These are phyloP conservation scores for Phlyctochytrium planicorne DNA, from an alignment of 192 early-diverging fungal genomes.

Conservation along the genomic window DNA sequence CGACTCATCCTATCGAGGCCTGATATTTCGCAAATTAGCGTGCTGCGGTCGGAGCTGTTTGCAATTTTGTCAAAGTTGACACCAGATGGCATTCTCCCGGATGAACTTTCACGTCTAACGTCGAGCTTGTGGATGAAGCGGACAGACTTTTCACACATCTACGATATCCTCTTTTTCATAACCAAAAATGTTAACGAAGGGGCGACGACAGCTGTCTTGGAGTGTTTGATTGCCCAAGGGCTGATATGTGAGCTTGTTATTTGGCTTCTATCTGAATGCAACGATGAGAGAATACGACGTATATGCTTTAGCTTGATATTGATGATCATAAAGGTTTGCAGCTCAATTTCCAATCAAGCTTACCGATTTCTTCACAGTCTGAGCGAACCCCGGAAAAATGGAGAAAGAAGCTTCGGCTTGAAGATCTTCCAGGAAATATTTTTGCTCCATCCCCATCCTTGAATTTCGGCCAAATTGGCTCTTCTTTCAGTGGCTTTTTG, in stretches of 20 bases:
- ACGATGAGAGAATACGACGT: constrained; percentile 7
- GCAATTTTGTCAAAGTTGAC: constrained; percentile 1
- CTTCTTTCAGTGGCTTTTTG: constrained; percentile 5
- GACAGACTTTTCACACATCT: constrained; percentile 14
- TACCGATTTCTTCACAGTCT: not conserved
- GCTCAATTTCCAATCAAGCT: not conserved
- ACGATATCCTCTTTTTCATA: constrained; percentile 15
- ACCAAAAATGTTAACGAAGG: constrained; percentile 10
- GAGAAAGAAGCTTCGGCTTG: constrained; percentile 29
- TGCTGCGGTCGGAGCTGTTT: constrained; percentile 14
- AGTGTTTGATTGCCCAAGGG: constrained; percentile 11
- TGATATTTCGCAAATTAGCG: constrained; percentile 3
- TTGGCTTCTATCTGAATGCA: constrained; percentile 7
- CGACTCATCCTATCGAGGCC: constrained; percentile 7
- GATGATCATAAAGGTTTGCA: constrained; percentile 20
- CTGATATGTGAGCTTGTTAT: constrained; percentile 10
- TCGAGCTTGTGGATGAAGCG: constrained; percentile 12
- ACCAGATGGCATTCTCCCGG: constrained; percentile 14
- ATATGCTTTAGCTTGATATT: constrained; percentile 15
- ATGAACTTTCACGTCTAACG: constrained; percentile 14
- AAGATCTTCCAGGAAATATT: constrained; percentile 27
- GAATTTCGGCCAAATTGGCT: not conserved
- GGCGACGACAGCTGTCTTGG: constrained; percentile 16
- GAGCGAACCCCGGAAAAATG: constrained; percentile 37
- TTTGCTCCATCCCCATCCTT: constrained; percentile 1